phyloP scores from a whole-genome alignment of 805 yeast genomes.

The Candida qinlingensis region DNA sequence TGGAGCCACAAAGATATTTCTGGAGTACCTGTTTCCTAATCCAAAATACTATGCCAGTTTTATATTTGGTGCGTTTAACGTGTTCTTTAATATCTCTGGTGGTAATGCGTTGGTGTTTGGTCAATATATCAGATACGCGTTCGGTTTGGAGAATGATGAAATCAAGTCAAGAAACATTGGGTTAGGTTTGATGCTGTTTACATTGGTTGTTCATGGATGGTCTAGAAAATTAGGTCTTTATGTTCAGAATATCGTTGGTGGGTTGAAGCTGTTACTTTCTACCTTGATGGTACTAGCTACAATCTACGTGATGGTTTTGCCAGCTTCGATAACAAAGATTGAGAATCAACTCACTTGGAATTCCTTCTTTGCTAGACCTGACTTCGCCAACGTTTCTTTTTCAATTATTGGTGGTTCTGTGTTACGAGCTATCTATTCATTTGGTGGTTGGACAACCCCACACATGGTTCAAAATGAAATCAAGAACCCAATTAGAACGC shows the following conservation, averaged over 20 bases:
- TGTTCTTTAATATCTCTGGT: constrained; percentile 49
- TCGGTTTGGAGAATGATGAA: constrained; percentile 33
- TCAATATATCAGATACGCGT: constrained; percentile 43
- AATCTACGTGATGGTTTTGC: constrained; percentile 45
- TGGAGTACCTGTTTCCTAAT: constrained; percentile 55
- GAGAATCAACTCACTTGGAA: constrained; percentile 37
- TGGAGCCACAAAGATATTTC: constrained; percentile 67
- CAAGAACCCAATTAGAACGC: constrained; percentile 47
- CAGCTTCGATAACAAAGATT: constrained; percentile 38
- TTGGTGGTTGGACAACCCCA: constrained; percentile 55
- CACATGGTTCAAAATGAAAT: constrained; percentile 55
- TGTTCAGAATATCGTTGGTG: constrained; percentile 57
- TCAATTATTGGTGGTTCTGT: constrained; percentile 48
- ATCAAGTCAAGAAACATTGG: constrained; percentile 37
- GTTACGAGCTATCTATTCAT: constrained; percentile 50
- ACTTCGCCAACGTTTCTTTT: constrained; percentile 26
- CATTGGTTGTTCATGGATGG: constrained; percentile 45
- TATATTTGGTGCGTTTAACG: constrained; percentile 33
- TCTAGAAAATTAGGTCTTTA: constrained; percentile 53
- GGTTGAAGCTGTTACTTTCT: constrained; percentile 48
- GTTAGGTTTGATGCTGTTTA: constrained; percentile 29
- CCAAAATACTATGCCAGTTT: constrained; percentile 53
- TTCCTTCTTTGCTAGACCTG: constrained; percentile 27
- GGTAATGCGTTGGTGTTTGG: constrained; percentile 55
- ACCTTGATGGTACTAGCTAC: constrained; percentile 51